phyloP scores from a whole-genome alignment of 2,329 filamentous ascomycete genomes.

The Salinomyces thailandicus region DNA sequence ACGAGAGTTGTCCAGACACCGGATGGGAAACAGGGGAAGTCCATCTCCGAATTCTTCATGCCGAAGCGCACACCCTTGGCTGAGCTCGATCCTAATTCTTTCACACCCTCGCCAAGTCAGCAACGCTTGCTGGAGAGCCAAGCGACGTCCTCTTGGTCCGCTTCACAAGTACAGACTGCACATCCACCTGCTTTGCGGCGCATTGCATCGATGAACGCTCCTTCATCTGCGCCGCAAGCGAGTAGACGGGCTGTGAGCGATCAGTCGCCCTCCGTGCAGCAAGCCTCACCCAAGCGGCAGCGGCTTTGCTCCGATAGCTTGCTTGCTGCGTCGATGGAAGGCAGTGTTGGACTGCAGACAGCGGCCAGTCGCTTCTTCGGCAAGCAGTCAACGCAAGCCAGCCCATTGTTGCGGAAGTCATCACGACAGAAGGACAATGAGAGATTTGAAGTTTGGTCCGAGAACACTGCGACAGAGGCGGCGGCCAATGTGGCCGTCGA shows the following conservation, averaged over 20 bases:
- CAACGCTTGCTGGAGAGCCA: slow-evolving; percentile 48
- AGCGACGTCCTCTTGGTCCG: slow-evolving; percentile 44
- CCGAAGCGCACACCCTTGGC: slow-evolving; percentile 52
- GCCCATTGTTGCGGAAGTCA: slow-evolving; percentile 30
- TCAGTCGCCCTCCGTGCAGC: slow-evolving; percentile 18
- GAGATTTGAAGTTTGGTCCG: slow-evolving; percentile 38
- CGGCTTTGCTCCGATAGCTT: slow-evolving; percentile 34
- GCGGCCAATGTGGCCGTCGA: slow-evolving; percentile 25
- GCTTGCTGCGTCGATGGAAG: slow-evolving; percentile 20
- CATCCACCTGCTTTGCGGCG: slow-evolving; percentile 10
- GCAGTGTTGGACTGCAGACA: slow-evolving; percentile 15
- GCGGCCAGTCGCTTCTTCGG: slow-evolving; percentile 38
- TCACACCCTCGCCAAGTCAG: slow-evolving; percentile 57
- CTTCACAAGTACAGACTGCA: slow-evolving; percentile 34
- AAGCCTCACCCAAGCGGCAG: slow-evolving; percentile 31
- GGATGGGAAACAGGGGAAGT: slow-evolving; percentile 48
- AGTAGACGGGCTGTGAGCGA: slow-evolving; percentile 29
- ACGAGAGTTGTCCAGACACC: slow-evolving; percentile 27
- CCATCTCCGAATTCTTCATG: slow-evolving; percentile 57
- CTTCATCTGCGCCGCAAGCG: slow-evolving; percentile 33
- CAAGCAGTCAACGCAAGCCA: slow-evolving; percentile 26
- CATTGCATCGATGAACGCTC: slow-evolving; percentile 18
- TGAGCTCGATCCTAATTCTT: slow-evolving; percentile 57
- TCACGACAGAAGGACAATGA: slow-evolving; percentile 25
- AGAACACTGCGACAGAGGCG: slow-evolving; percentile 38